Evolutionary conservation across 805 yeast genomes (phyloP), one percentile per base, ranked within the genome.

Genomic region (Metschnikowia lachancei): DNA sequence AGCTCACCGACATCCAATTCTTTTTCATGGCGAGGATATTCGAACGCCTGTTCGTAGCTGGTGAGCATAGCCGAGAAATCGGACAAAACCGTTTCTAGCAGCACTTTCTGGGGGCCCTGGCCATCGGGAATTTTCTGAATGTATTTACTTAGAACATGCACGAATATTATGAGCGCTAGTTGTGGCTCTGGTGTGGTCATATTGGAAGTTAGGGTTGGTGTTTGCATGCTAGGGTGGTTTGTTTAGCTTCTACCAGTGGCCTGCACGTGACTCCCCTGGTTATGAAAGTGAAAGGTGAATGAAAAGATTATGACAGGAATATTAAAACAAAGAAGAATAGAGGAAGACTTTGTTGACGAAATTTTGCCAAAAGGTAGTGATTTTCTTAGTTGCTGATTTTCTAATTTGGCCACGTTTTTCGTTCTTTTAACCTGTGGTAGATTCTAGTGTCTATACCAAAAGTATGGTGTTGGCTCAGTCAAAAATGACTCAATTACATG

Each of bases 41-140:
- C 32, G 17, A 52, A 52, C 12, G 45, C 30, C 3, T 46, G 31
- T 39, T 41, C 44, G 41, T 52, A 52, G 13, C 40, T 18, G 36
- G 39, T 3, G 41, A 45, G 44, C 13, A 39, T 19, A n/a, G 37
- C 17, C 12, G 46, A 38, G 26, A 52, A 44, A 17, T 52, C 47
- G 13, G 30, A 34, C 14, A 47, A 32, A 8, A 52, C 44, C n/a
- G 41, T 30, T 29, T 45, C 36, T 14, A 49, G 36, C 6, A 43
- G 49, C 29, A 50, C 17, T 28, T 42, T 39, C 10, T 7, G 20
- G 13, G 22, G 37, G n/a, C n/a, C 38, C n/a, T 11, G 18, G 12
- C 17, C 17, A 5, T 9, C 36, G 16, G 17, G 31, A 3, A 19
- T 22, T 11, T 20, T 22, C 17, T 31, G 19, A n/a, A 26, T 3